Conservation (phyloP, 352 stramenopile genomes). For the Phytophthora syringae region DNA sequence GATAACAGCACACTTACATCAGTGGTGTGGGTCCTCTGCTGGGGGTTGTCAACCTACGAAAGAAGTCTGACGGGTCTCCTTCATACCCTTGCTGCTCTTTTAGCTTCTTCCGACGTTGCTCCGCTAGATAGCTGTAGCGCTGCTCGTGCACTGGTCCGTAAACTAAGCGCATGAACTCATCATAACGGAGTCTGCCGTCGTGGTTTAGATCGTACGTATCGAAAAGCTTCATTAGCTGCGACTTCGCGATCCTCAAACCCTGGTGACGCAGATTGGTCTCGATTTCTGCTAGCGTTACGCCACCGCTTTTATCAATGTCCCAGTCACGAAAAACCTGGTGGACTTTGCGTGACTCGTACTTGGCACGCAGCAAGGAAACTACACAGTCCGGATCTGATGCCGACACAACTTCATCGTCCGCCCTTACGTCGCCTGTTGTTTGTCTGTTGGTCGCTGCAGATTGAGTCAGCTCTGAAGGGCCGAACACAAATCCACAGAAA, state of each 20-base stretch:
- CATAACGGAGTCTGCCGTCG: constrained; percentile 49
- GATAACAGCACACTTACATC: constrained; percentile 15
- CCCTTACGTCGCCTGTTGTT: neutral
- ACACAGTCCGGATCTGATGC: constrained; percentile 43
- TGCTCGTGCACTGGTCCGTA: constrained; percentile 34
- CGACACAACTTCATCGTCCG: constrained; percentile 20
- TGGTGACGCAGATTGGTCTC: constrained; percentile 52
- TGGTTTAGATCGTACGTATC: constrained; percentile 45
- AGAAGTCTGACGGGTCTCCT: constrained; percentile 44
- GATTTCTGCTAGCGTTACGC: constrained; percentile 51
- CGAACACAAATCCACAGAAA: constrained; percentile 51
- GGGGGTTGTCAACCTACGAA: constrained; percentile 31
- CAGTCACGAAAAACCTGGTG: constrained; percentile 65
- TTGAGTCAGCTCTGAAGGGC: constrained; percentile 1
- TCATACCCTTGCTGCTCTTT: constrained; percentile 13
- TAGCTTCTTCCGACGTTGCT: constrained; percentile 12
- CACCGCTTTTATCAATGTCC: constrained; percentile 63
- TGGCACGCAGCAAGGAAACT: constrained; percentile 51
- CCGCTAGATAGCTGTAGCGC: constrained; percentile 25
- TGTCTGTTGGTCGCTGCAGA: neutral
- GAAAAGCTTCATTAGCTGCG: constrained; percentile 53
- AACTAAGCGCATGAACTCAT: constrained; percentile 57
- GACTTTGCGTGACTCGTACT: constrained; percentile 50
- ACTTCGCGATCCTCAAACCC: constrained; percentile 38
- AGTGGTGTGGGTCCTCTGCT: constrained; percentile 5